A percentile compares a stretch with the other conserved stretches of the same genome.
phyloP scores from a whole-genome alignment of 345 rosid species.

The Ceriops tagal region DNA sequence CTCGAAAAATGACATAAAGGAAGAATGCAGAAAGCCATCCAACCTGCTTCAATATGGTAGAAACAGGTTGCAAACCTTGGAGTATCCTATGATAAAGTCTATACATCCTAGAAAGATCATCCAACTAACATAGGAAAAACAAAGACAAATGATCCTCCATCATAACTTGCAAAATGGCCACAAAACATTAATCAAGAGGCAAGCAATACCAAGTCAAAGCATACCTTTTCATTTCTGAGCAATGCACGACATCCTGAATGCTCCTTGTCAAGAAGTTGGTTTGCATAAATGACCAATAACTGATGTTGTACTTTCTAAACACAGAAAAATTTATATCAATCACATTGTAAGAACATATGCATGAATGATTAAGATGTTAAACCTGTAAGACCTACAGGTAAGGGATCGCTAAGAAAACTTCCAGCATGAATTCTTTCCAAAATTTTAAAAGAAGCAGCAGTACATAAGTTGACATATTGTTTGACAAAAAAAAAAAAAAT shows the following conservation, averaged over 20 bases:
- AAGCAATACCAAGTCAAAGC: neutral
- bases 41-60: constrained; percentile 86
- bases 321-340: constrained; percentile 1
- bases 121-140: constrained; percentile 44
- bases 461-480: too few species aligned
- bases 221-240: constrained; percentile 86
- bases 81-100: constrained; percentile 74
- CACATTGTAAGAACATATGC: neutral
- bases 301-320: constrained; percentile 89
- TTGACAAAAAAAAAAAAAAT: too few species aligned
- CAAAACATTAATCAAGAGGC: neutral
- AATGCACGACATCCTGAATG: constrained; percentile 84
- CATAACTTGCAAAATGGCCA: neutral
- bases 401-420: too few species aligned
- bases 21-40: constrained; percentile 6
- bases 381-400: too few species aligned
- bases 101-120: constrained; percentile 94
- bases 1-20: constrained; percentile 17
- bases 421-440: too few species aligned
- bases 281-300: constrained; percentile 60
- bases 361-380: too few species aligned
- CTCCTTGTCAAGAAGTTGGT: constrained; percentile 77
- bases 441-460: too few species aligned
- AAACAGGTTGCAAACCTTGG: constrained; percentile 76
- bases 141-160: neutral